Conservation (phyloP, 768 basidiomycete species). For the Kwoniella sp. region DNA sequence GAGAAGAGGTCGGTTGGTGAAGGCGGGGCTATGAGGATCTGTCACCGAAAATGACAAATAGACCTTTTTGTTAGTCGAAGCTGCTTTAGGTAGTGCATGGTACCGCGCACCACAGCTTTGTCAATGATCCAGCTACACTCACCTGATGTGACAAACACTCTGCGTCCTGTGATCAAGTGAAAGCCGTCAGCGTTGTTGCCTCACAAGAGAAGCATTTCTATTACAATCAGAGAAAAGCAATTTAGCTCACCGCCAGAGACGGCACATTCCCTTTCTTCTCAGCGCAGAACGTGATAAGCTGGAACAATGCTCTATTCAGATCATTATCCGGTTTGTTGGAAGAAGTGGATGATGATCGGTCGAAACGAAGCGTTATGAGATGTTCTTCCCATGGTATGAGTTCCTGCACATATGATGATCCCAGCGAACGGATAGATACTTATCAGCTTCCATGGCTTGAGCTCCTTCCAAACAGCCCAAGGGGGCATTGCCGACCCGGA, state of each 20-base stretch:
- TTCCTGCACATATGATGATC: constrained; percentile 26
- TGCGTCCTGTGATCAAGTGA: constrained; percentile 19
- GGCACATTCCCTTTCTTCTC: constrained; percentile 40
- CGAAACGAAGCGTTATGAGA: constrained; percentile 36
- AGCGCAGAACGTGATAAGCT: constrained; percentile 39
- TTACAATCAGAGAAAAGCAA: not conserved
- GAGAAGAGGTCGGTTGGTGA: constrained; percentile 46
- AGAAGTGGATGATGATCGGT: not conserved
- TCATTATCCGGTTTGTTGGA: not conserved
- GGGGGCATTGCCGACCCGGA: too few species aligned
- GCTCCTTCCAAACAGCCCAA: too few species aligned
- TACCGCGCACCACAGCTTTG: too few species aligned
- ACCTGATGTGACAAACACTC: constrained; percentile 33
- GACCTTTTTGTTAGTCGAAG: not conserved
- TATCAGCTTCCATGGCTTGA: not conserved
- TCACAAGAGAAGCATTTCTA: too few species aligned
- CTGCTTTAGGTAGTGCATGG: too few species aligned
- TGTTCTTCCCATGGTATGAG: constrained; percentile 53
- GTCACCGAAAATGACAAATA: not conserved
- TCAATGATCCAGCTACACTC: too few species aligned
- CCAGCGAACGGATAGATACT: too few species aligned
- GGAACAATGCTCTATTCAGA: constrained; percentile 29
- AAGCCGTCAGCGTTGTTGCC: not conserved
- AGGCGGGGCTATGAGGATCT: constrained; percentile 48
- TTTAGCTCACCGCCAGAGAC: constrained; percentile 21